A percentile compares a stretch with the other conserved stretches of the same genome.
Evolutionary conservation across 1,284 basidiomycete genomes (phyloP).

Genomic region (Puccinia coronata): DNA sequence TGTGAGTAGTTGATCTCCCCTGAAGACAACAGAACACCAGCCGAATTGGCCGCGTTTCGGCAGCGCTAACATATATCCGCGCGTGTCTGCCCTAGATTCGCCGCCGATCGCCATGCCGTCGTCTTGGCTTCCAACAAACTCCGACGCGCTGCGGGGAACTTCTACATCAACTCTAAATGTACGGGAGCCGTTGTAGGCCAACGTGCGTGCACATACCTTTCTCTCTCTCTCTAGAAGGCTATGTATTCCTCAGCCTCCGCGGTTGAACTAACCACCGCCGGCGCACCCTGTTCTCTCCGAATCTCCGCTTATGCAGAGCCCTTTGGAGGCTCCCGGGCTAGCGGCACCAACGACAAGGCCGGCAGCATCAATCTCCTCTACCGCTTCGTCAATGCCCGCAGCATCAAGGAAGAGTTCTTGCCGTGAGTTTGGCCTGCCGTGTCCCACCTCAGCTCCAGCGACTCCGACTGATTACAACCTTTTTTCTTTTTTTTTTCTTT

Average conservation of each 20-base stretch:
- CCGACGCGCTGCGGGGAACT: constrained; percentile 79
- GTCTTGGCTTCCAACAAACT: constrained; percentile 74
- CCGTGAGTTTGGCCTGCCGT: constrained; percentile 47
- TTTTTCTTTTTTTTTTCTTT: background rate
- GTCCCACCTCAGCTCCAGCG: background rate
- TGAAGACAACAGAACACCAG: too few relatives aligned
- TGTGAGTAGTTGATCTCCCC: too few relatives aligned
- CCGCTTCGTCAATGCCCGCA: constrained; percentile 77
- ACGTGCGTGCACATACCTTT: constrained; percentile 2
- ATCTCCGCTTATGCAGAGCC: constrained; percentile 66
- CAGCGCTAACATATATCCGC: background rate
- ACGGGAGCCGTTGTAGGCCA: constrained; percentile 71
- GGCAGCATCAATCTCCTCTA: constrained; percentile 88
- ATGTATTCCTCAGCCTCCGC: background rate
- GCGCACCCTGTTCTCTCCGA: background rate
- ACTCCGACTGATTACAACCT: background rate
- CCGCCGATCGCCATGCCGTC: constrained; percentile 74
- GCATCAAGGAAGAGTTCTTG: constrained; percentile 95
- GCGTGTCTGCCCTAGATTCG: constrained; percentile 66
- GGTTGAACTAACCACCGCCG: background rate
- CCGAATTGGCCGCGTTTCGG: background rate
- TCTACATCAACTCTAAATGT: constrained; percentile 85
- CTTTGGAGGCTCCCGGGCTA: constrained; percentile 88
- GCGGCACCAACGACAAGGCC: constrained; percentile 97
- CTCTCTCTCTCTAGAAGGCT: background rate